A percentile compares a stretch with the other conserved stretches of the same genome.
phyloP scores from a whole-genome alignment of 345 rosid genomes.

The Camelina laxa region DNA sequence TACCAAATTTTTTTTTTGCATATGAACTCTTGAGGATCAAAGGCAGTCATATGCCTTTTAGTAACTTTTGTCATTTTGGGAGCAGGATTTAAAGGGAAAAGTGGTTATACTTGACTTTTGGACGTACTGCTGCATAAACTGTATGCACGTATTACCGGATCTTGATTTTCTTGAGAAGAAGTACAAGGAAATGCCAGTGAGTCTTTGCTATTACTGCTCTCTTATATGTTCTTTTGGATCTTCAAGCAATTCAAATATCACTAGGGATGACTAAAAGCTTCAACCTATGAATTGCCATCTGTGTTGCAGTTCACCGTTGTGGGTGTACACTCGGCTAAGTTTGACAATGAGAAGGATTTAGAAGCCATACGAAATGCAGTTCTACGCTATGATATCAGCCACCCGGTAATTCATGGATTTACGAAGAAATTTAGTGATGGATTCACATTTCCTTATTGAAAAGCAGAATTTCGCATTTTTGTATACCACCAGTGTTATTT shows the following conservation, averaged over 20 bases:
- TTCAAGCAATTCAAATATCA: constrained; percentile 3
- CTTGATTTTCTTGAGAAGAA: constrained; percentile 86
- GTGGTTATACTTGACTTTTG: constrained; percentile 94
- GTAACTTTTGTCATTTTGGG: constrained; percentile 20
- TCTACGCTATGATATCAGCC: constrained; percentile 77
- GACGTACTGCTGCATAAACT: constrained; percentile 97
- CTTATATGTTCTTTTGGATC: constrained; percentile 3
- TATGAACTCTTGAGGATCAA: neutral
- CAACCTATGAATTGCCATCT: constrained; percentile 8
- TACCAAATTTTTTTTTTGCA: neutral
- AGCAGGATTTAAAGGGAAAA: constrained; percentile 89
- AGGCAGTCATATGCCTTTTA: constrained; percentile 21
- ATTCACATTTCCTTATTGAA: constrained; percentile 2
- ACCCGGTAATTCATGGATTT: constrained; percentile 60
- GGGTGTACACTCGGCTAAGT: constrained; percentile 98
- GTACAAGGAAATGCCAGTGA: constrained; percentile 84
- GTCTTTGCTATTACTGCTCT: constrained; percentile 31
- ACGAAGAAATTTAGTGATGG: constrained; percentile 8
- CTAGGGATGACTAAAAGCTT: neutral
- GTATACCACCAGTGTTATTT: neutral
- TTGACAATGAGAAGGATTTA: constrained; percentile 94
- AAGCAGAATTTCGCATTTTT: neutral
- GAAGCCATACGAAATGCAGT: constrained; percentile 95
- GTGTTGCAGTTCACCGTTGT: constrained; percentile 76
- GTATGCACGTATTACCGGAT: constrained; percentile 95